Evolutionary conservation across 768 basidiomycete species (phyloP).

Genomic region (Clitopilus hobsonii): DNA sequence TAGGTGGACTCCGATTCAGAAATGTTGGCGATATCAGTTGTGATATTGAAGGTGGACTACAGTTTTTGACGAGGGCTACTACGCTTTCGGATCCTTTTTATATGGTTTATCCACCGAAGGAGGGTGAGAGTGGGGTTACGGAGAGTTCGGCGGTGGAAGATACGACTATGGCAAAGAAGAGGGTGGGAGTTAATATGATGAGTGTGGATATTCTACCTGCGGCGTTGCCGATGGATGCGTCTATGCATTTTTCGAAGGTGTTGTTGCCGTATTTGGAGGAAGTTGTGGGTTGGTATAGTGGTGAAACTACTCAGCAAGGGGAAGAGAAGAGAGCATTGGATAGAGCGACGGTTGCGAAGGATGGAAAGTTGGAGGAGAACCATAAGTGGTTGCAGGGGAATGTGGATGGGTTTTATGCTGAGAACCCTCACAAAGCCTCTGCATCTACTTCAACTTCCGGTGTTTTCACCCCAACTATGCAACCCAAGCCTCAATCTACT

Average conservation of each 20-base stretch:
- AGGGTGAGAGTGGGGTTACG: constrained; percentile 34
- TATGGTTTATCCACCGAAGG: constrained; percentile 37
- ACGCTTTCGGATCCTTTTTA: constrained; percentile 78
- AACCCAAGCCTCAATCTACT: no score
- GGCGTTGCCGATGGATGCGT: constrained; percentile 78
- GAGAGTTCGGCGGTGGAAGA: constrained; percentile 18
- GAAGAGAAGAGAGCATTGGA: constrained; percentile 37
- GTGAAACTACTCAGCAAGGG: constrained; percentile 17
- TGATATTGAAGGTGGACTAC: constrained; percentile 85
- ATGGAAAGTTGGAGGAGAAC: constrained; percentile 46
- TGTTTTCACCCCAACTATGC: no score
- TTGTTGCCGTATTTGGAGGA: constrained; percentile 65
- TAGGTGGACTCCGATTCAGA: constrained; percentile 55
- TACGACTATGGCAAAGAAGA: background rate
- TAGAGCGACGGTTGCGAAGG: constrained; percentile 65
- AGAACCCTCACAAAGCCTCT: background rate
- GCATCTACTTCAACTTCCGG: no score
- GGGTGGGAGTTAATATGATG: constrained; percentile 59
- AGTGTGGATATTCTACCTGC: constrained; percentile 90
- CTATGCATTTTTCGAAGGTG: constrained; percentile 64
- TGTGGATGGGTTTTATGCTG: constrained; percentile 40
- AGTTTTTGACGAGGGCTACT: constrained; percentile 74
- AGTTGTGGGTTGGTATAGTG: constrained; percentile 40
- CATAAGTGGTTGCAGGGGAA: constrained; percentile 57
- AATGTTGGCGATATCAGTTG: constrained; percentile 88